A percentile compares a stretch with the other conserved stretches of the same genome.
Conservation (phyloP, 768 basidiomycete genomes). For the Roridomyces roridus region DNA sequence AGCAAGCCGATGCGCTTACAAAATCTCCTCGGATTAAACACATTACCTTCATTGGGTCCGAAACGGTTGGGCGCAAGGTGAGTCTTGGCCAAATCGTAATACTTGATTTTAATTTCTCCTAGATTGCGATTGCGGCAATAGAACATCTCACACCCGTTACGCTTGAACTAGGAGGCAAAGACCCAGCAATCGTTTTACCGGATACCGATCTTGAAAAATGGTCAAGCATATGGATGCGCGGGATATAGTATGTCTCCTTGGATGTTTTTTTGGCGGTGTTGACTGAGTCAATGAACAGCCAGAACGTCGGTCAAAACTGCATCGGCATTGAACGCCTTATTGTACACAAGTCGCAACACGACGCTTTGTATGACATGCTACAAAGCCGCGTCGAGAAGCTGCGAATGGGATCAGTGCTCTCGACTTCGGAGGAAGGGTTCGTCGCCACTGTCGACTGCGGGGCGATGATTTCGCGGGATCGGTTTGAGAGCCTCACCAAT, state of each 20-base stretch:
- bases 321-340: slow-evolving; percentile 95
- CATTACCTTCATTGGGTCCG: slow-evolving; percentile 93
- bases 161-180: slow-evolving; percentile 94
- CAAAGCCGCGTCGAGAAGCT: slow-evolving; percentile 68
- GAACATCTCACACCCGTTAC: slow-evolving; percentile 90
- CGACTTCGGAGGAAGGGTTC: slow-evolving; percentile 69
- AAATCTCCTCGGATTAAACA: slow-evolving; percentile 83
- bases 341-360: slow-evolving; percentile 80
- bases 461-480: slow-evolving; percentile 79
- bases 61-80: slow-evolving; percentile 77
- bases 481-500: slow-evolving; percentile 71
- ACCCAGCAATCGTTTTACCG: slow-evolving; percentile 90
- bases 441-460: slow-evolving; percentile 83
- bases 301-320: slow-evolving; percentile 95
- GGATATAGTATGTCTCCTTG: slow-evolving; percentile 74
- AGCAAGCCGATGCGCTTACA: slow-evolving; percentile 84
- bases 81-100: not conserved
- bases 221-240: slow-evolving; percentile 86
- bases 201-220: slow-evolving; percentile 83
- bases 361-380: slow-evolving; percentile 73
- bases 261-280: not conserved
- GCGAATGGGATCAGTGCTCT: slow-evolving; percentile 79
- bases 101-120: not conserved
- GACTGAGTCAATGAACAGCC: slow-evolving; percentile 50
- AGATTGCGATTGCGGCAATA: slow-evolving; percentile 87